Base-by-base conservation (phyloP, 2,329 filamentous ascomycete species). In the Hypoxylon sp. region DNA sequence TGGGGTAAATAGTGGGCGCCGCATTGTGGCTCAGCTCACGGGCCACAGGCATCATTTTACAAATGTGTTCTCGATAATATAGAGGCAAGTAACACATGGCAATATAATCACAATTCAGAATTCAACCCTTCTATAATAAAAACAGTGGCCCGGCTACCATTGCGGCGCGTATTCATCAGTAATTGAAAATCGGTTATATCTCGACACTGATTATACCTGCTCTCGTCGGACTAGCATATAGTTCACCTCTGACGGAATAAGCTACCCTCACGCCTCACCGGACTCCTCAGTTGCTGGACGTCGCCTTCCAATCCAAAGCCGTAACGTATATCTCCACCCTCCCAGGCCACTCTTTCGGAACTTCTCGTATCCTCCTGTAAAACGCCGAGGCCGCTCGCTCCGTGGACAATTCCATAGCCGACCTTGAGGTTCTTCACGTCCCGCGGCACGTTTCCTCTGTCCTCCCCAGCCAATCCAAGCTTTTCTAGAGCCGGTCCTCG, bases 401-500 rank as follows among this genome's bases (percentile, higher is more conserved):
- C 54, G 33, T 75, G 71, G 24, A 75, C 72, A 44, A 75, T 54
- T 10, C 76, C 76, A 48, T 75, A 77, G 2, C 75, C 75, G 4
- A 77, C 74, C 67, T 64, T 69, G 5, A 76, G 29, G 39, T 68
- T 74, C 53, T 70, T 73, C 44, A 75, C 56, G 13, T 75, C 73
- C 5, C 48, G 53, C 11, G 71, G 67, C 11, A 75, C 37, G 31
- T 68, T 52, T 11, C 73, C 70, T 42, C 53, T 44, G 26, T 65
- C 63, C 8, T 70, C 72, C n/a, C 70, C 73, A 8, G 60, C 70
- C 39, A 65, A 68, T 68, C 75, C 73, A 22, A 83, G 69, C 51
- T 73, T 76, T 51, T 83, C 81, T 2, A 83, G 73, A n/a, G 79
- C 79, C 1, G 76, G 78, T 1, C 81, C 82, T 26, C 81, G 73